Percentiles rank a stretch among this genome's conserved stretches.
phyloP scores from a whole-genome alignment of 768 basidiomycete species.

The Lactarius sanguifluus region DNA sequence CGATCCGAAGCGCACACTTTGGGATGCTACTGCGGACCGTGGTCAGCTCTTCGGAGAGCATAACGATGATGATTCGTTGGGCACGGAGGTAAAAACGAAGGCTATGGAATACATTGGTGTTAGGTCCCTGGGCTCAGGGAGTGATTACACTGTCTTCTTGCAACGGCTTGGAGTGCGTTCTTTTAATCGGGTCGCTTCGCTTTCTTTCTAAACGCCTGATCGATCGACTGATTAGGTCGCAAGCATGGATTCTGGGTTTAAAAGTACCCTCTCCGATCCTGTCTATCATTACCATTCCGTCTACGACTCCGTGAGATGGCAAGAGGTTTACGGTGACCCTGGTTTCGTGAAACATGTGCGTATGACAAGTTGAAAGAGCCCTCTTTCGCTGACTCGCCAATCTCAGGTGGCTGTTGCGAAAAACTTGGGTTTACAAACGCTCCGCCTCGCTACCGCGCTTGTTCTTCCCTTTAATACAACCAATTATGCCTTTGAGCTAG shows the following conservation, averaged over 20 bases:
- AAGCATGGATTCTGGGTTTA: slow-evolving; percentile 40
- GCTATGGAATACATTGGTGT: slow-evolving; percentile 44
- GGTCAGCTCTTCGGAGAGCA: slow-evolving; percentile 51
- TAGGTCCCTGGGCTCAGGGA: slow-evolving; percentile 74
- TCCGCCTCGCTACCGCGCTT: slow-evolving; percentile 55
- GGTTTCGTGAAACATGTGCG: slow-evolving; percentile 58
- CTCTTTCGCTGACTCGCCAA: neutral
- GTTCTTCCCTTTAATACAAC: slow-evolving; percentile 69
- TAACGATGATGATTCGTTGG: slow-evolving; percentile 46
- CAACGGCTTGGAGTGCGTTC: slow-evolving; percentile 66
- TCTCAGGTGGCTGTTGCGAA: slow-evolving; percentile 56
- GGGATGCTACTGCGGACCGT: slow-evolving; percentile 69
- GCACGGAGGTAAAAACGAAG: slow-evolving; percentile 42
- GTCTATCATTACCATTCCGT: slow-evolving; percentile 64
- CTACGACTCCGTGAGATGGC: slow-evolving; percentile 59
- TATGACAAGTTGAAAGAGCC: neutral
- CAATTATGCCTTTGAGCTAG: slow-evolving; percentile 58
- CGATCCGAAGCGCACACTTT: slow-evolving; percentile 60
- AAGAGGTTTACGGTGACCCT: slow-evolving; percentile 62
- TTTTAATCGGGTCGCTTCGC: slow-evolving; percentile 27
- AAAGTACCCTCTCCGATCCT: slow-evolving; percentile 42
- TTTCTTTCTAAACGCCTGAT: slow-evolving; percentile 35
- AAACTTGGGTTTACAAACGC: slow-evolving; percentile 52
- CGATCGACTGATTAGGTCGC: slow-evolving; percentile 35
- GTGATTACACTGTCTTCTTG: slow-evolving; percentile 91